Evolutionary conservation across 1,139 yeast species (phyloP).

Genomic region (Blastobotrys malaysiensis): DNA sequence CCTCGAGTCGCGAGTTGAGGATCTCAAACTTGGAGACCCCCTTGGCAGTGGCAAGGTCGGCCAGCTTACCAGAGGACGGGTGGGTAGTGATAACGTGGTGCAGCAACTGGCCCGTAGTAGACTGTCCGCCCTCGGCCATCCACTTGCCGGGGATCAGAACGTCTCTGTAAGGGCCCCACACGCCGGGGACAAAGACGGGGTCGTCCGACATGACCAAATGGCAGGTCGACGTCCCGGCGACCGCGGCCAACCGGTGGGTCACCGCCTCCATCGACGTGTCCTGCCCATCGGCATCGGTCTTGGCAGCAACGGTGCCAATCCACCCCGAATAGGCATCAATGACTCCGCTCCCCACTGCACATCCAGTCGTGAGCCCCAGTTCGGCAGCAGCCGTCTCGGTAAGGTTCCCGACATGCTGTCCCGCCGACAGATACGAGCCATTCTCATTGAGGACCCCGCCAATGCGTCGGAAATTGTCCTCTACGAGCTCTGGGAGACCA

Average conservation of each 20-base stretch:
- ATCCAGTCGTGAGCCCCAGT: conserved; percentile 70
- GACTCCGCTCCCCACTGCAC: conserved; percentile 90
- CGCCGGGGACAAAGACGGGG: conserved; percentile 89
- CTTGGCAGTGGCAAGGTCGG: conserved; percentile 54
- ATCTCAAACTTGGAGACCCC: conserved; percentile 76
- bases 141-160: conserved; percentile 83
- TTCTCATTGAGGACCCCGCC: conserved; percentile 77
- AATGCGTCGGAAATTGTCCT: conserved; percentile 66
- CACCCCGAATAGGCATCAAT: conserved; percentile 98
- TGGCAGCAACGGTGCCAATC: conserved; percentile 97
- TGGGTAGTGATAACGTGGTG: conserved; percentile 88
- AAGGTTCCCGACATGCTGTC: conserved; percentile 77
- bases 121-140: conserved; percentile 99
- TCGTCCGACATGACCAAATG: conserved; percentile 84
- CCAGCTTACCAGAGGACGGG: conserved; percentile 75
- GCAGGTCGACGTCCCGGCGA: conserved; percentile 97
- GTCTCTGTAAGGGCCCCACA: conserved; percentile 98
- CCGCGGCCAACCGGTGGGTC: conserved; percentile 89
- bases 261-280: conserved; percentile 41
- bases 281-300: conserved; percentile 43
- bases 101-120: conserved; percentile 89
- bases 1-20: conserved; percentile 68
- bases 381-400: conserved; percentile 66
- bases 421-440: conserved; percentile 77
- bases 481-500: conserved; percentile 71